These are phyloP conservation scores for Immersiella caudata DNA, from an alignment of 495 filamentous ascomycete genomes.

Conservation along the genomic window DNA sequence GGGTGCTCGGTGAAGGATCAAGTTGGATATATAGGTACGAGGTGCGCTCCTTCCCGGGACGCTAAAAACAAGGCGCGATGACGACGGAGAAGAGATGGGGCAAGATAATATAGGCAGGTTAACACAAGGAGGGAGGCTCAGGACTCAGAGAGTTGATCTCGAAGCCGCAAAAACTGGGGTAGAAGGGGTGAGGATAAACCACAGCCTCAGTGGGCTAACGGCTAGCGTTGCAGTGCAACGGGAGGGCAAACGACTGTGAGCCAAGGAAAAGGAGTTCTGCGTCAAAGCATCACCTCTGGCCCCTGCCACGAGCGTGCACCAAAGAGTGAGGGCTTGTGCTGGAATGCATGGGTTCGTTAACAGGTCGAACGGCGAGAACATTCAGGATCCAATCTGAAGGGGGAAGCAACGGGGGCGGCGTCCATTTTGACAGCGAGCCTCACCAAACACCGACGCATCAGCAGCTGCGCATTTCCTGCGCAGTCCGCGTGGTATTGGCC, in stretches of 20 bases:
- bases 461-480: conserved; percentile 20
- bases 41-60: not conserved
- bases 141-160: not conserved
- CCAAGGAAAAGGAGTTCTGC: not conserved
- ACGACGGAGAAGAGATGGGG: not conserved
- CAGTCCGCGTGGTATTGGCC: conserved; percentile 7
- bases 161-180: not conserved
- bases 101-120: conserved; percentile 4
- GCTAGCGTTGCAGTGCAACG: conserved; percentile 13
- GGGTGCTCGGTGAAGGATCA: not conserved
- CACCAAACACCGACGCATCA: conserved; percentile 1
- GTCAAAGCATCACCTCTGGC: not conserved
- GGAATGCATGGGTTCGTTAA: conserved; percentile 6
- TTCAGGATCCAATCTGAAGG: not conserved
- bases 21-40: conserved; percentile 10
- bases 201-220: conserved; percentile 19
- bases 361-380: conserved; percentile 4
- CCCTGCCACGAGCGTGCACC: not conserved
- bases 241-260: conserved; percentile 5
- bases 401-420: not conserved
- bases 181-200: conserved; percentile 1
- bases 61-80: not conserved
- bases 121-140: not conserved
- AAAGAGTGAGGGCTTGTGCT: not conserved
- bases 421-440: conserved; percentile 20